Evolutionary conservation across 305 asterid genomes (phyloP).

Genomic region (Solanum hybrid): DNA sequence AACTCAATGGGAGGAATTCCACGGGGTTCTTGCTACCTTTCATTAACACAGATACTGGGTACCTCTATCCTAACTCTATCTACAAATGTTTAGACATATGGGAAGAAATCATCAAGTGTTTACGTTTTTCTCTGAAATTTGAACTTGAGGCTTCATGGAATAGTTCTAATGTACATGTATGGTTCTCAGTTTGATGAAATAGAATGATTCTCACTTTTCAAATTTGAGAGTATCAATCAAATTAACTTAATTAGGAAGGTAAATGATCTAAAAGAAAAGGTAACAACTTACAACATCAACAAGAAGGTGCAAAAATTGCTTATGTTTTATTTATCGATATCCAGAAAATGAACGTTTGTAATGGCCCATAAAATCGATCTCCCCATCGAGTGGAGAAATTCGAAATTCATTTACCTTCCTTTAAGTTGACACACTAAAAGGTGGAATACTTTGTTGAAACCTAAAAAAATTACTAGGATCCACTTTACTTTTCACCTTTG

Average conservation of each 20-base stretch:
- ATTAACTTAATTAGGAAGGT: neutral
- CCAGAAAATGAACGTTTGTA: neutral
- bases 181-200: neutral
- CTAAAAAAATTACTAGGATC: slow-evolving; percentile 36
- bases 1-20: neutral
- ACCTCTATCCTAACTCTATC: neutral
- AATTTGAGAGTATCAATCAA: neutral
- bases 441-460: slow-evolving; percentile 39
- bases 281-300: neutral
- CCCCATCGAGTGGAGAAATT: neutral
- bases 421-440: neutral
- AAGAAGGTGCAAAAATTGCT: neutral
- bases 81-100: no score
- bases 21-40: neutral
- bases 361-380: neutral
- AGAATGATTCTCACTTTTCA: neutral
- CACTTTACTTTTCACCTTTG: slow-evolving; percentile 25
- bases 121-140: neutral
- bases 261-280: neutral
- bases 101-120: neutral
- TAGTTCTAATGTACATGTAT: neutral
- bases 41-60: neutral
- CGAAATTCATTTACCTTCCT: neutral
- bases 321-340: neutral
- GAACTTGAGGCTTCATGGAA: neutral